phyloP scores from a whole-genome alignment of 768 basidiomycete genomes.

The Suillus clintonianus region DNA sequence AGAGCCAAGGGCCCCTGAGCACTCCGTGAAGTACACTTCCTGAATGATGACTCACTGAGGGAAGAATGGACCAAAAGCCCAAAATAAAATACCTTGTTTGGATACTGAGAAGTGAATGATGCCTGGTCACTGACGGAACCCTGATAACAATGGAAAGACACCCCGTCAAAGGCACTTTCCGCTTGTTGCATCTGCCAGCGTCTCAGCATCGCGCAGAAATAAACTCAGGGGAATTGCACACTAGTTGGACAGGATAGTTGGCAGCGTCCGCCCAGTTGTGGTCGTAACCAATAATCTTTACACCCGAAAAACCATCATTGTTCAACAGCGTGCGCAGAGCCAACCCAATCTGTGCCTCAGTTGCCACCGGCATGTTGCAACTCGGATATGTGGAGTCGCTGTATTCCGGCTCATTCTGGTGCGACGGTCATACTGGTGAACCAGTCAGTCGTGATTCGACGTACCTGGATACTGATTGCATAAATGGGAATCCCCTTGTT shows the following conservation, averaged over 20 bases:
- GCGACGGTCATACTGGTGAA: background rate
- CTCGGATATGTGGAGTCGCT: conserved; percentile 72
- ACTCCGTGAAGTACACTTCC: conserved; percentile 58
- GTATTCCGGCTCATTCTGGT: conserved; percentile 55
- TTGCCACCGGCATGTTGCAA: conserved; percentile 50
- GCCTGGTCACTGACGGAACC: conserved; percentile 57
- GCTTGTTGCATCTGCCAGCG: conserved; percentile 55
- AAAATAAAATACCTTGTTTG: conserved; percentile 43
- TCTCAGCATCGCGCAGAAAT: conserved; percentile 3
- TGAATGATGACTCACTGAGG: conserved; percentile 3
- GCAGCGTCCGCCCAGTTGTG: conserved; percentile 77
- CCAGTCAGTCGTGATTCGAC: background rate
- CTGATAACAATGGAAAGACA: conserved; percentile 72
- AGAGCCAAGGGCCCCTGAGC: conserved; percentile 61
- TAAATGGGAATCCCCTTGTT: conserved; percentile 60
- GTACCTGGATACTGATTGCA: conserved; percentile 59
- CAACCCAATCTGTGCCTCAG: conserved; percentile 61
- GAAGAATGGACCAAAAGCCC: background rate
- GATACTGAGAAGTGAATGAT: conserved; percentile 55
- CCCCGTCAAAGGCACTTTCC: conserved; percentile 58
- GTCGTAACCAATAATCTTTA: conserved; percentile 68
- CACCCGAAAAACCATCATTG: conserved; percentile 56
- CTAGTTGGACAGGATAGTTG: conserved; percentile 60
- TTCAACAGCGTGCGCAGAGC: conserved; percentile 60
- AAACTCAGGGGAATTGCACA: conserved; percentile 20